Percentiles rank a stretch among this genome's conserved stretches.
These are phyloP conservation scores for Lachancea waltii DNA, from an alignment of 805 yeast genomes.

Conservation along the genomic window DNA sequence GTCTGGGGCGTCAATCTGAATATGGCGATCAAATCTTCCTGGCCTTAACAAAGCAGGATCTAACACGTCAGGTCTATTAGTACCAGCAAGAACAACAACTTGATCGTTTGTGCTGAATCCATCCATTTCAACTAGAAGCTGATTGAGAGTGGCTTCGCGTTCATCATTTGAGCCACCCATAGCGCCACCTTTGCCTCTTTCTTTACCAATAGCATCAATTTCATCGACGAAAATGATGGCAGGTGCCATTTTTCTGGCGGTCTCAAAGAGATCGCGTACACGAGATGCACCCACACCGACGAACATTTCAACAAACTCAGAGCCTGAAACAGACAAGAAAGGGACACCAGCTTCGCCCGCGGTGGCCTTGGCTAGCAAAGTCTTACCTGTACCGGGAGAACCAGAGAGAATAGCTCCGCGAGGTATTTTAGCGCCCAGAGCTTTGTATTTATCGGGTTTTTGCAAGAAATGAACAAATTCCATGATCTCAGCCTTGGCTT, in stretches of 20 bases:
- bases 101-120: conserved; percentile 90
- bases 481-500: conserved; percentile 91
- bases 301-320: conserved; percentile 95
- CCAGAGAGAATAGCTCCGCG: conserved; percentile 93
- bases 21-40: conserved; percentile 94
- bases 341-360: conserved; percentile 98
- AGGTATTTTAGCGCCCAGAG: conserved; percentile 88
- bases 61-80: conserved; percentile 89
- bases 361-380: conserved; percentile 86
- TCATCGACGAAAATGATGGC: conserved; percentile 89
- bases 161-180: conserved; percentile 89
- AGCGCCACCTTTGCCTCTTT: conserved; percentile 62
- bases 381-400: conserved; percentile 97
- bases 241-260: conserved; percentile 87
- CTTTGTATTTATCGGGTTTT: conserved; percentile 77
- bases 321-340: conserved; percentile 83
- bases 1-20: conserved; percentile 87
- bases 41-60: conserved; percentile 94
- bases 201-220: conserved; percentile 93
- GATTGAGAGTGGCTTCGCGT: conserved; percentile 88
- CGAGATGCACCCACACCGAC: conserved; percentile 95
- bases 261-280: conserved; percentile 85
- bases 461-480: conserved; percentile 88
- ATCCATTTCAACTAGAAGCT: conserved; percentile 94
- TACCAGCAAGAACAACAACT: conserved; percentile 95